phyloP scores from a whole-genome alignment of 768 basidiomycete species.

The Suillus tomentosus region DNA sequence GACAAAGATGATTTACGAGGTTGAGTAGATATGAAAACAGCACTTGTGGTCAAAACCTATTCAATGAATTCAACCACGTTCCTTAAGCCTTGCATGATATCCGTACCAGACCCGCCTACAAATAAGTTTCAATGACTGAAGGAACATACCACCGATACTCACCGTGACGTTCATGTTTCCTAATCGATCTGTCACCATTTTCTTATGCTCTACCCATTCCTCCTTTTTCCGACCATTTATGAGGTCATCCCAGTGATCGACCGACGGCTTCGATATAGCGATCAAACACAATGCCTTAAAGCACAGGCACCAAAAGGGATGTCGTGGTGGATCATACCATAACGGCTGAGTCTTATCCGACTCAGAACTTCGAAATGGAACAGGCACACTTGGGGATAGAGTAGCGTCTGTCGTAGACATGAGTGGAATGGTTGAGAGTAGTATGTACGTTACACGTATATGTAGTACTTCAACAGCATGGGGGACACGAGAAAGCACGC shows the following conservation, averaged over 20 bases:
- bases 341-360: background rate
- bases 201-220: background rate
- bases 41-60: slow-evolving; percentile 5
- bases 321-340: background rate
- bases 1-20: background rate
- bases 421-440: background rate
- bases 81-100: no score
- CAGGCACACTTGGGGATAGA: background rate
- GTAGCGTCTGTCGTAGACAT: background rate
- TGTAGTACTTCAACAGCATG: background rate
- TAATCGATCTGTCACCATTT: slow-evolving; percentile 1
- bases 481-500: background rate
- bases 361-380: background rate
- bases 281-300: background rate
- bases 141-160: background rate
- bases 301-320: background rate
- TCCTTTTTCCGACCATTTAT: background rate
- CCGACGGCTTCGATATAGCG: background rate
- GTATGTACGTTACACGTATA: background rate
- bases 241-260: background rate
- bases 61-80: background rate
- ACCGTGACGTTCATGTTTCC: slow-evolving; percentile 1
- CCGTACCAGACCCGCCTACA: background rate
- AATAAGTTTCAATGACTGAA: background rate
- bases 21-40: background rate